Conservation (phyloP, 148 eudicot genomes). For the Hydrangea macrophylla region DNA sequence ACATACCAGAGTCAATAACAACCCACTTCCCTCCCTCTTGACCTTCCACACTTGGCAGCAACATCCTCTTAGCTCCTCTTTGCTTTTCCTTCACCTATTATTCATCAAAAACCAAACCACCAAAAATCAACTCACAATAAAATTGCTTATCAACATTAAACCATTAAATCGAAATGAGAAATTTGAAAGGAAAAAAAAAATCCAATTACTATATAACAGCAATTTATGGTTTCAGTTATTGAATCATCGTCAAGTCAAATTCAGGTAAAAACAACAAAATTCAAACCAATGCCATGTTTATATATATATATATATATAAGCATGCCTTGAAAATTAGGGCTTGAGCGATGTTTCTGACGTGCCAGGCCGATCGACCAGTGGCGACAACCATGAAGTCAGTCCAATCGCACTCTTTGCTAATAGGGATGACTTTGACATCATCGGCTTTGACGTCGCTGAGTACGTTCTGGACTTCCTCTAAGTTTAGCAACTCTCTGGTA, state of each 20-base stretch:
- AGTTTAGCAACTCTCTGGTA: slow-evolving; percentile 47
- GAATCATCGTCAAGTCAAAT: neutral
- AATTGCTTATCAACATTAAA: too few relatives aligned
- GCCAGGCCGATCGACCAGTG: slow-evolving; percentile 90
- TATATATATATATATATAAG: too few relatives aligned
- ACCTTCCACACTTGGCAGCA: slow-evolving; percentile 85
- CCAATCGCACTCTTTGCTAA: slow-evolving; percentile 46
- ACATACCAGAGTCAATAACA: slow-evolving; percentile 83
- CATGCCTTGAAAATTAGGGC: slow-evolving; percentile 78
- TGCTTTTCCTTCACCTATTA: slow-evolving; percentile 95
- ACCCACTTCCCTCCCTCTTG: slow-evolving; percentile 88
- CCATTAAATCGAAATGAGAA: neutral
- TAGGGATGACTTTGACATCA: slow-evolving; percentile 61
- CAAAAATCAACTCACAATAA: slow-evolving; percentile 3
- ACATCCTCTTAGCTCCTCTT: slow-evolving; percentile 64
- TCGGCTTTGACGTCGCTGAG: slow-evolving; percentile 78
- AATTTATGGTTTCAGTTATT: neutral
- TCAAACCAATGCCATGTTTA: neutral
- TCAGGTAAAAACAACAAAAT: neutral
- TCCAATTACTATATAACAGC: neutral
- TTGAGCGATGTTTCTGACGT: slow-evolving; percentile 80
- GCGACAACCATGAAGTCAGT: slow-evolving; percentile 86
- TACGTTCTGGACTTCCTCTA: slow-evolving; percentile 70
- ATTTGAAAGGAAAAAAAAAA: too few relatives aligned
- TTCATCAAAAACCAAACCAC: slow-evolving; percentile 10